Conservation (phyloP, 2,329 filamentous ascomycete genomes). For the Ophiostoma quercus region DNA sequence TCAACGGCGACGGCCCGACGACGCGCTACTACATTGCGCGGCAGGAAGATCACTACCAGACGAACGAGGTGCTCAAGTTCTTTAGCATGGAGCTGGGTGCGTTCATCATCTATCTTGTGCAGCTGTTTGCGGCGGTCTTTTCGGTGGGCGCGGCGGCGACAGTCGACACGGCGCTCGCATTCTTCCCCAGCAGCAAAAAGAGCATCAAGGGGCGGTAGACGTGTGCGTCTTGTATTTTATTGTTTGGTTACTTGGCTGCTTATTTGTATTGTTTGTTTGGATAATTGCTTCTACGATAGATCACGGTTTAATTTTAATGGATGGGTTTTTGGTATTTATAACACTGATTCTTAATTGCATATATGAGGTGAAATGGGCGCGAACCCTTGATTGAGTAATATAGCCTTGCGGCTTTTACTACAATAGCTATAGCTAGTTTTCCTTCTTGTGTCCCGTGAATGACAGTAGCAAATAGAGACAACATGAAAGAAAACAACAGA, state of each 20-base stretch:
- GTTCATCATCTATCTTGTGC: constrained; percentile 41
- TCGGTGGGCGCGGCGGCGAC: constrained; percentile 54
- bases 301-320: not conserved
- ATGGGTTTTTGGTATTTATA: not conserved
- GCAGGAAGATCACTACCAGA: constrained; percentile 80
- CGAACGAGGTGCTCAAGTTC: constrained; percentile 70
- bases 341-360: not conserved
- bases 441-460: not conserved
- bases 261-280: not conserved
- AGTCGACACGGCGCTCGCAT: constrained; percentile 10
- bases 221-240: no score
- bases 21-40: constrained; percentile 63
- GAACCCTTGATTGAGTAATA: constrained; percentile 7
- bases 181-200: not conserved
- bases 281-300: not conserved
- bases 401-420: constrained; percentile 6
- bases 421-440: not conserved
- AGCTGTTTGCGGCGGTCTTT: constrained; percentile 55
- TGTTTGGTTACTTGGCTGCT: not conserved
- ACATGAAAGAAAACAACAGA: not conserved
- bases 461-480: not conserved
- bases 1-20: constrained; percentile 16
- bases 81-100: constrained; percentile 55
- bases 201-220: not conserved
- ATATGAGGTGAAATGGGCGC: not conserved